Conservation (phyloP, 1,139 yeast species). For the Geotrichum siamense region DNA sequence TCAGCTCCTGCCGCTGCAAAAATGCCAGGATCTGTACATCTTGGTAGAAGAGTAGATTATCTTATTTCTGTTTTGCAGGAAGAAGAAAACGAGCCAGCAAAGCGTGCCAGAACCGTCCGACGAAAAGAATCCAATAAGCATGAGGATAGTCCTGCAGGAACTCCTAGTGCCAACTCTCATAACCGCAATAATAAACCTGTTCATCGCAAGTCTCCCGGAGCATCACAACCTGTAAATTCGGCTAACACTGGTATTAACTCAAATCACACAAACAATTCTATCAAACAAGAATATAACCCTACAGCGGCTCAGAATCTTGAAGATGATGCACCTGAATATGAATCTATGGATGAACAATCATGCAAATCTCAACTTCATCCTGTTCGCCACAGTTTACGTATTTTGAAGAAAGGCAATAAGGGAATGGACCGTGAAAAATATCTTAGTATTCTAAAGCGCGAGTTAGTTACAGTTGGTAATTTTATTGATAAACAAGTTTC, state of each 20-base stretch:
- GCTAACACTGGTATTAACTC: conserved; percentile 10
- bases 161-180: conserved; percentile 4
- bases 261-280: conserved; percentile 1
- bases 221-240: conserved; percentile 8
- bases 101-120: conserved; percentile 4
- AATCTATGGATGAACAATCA: conserved; percentile 70
- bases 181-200: conserved; percentile 2
- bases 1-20: conserved; percentile 33
- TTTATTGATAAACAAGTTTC: conserved; percentile 44
- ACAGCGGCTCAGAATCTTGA: conserved; percentile 24
- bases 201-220: conserved; percentile 8
- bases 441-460: conserved; percentile 67
- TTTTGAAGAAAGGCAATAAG: conserved; percentile 68
- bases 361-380: conserved; percentile 65
- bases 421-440: conserved; percentile 82
- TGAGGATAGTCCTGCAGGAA: conserved; percentile 7
- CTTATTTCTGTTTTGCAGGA: conserved; percentile 57
- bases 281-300: neutral
- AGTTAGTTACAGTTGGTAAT: conserved; percentile 73
- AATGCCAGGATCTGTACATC: conserved; percentile 88
- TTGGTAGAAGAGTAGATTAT: conserved; percentile 90
- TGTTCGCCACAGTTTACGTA: conserved; percentile 64
- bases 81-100: conserved; percentile 38
- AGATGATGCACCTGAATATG: conserved; percentile 55
- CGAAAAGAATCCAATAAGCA: conserved; percentile 7